Percentiles rank a stretch among this genome's conserved stretches.
Evolutionary conservation across 768 basidiomycete genomes (phyloP).

Genomic region (Cystobasidium ongulense): DNA sequence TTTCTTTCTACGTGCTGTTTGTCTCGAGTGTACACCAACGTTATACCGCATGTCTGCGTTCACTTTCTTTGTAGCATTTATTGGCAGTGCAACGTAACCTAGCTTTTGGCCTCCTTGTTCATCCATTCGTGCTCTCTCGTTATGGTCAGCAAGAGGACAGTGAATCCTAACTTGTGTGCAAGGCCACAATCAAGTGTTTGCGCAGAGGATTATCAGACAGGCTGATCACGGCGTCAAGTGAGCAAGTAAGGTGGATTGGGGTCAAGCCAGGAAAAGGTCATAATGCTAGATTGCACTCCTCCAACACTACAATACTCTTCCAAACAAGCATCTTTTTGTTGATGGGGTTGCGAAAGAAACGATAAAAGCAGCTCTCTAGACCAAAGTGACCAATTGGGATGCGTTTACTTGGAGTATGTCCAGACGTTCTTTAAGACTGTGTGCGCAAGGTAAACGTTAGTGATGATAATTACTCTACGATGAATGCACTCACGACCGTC

Average conservation of each 20-base stretch:
- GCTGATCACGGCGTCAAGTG: too few relatives aligned
- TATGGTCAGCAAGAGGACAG: too few relatives aligned
- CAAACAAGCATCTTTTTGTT: background rate
- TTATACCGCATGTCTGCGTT: too few relatives aligned
- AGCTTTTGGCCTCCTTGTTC: too few relatives aligned
- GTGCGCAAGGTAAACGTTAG: constrained; percentile 22
- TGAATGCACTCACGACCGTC: constrained; percentile 72
- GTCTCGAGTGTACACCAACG: too few relatives aligned
- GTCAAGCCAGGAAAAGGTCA: background rate
- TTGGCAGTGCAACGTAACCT: too few relatives aligned
- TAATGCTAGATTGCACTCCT: background rate
- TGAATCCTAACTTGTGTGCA: too few relatives aligned
- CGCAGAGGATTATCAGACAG: too few relatives aligned
- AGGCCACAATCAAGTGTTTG: too few relatives aligned
- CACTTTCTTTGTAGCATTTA: too few relatives aligned
- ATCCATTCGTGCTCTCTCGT: too few relatives aligned
- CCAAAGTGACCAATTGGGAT: background rate
- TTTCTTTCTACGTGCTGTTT: too few relatives aligned
- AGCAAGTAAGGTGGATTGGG: background rate
- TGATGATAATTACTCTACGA: constrained; percentile 15
- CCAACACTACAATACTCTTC: background rate
- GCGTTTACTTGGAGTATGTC: constrained; percentile 77
- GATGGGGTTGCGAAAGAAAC: background rate
- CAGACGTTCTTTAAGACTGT: constrained; percentile 92
- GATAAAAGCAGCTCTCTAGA: background rate